Evolutionary conservation across 352 stramenopile genomes (phyloP).

Genomic region (Globisporangium orthogonon): DNA sequence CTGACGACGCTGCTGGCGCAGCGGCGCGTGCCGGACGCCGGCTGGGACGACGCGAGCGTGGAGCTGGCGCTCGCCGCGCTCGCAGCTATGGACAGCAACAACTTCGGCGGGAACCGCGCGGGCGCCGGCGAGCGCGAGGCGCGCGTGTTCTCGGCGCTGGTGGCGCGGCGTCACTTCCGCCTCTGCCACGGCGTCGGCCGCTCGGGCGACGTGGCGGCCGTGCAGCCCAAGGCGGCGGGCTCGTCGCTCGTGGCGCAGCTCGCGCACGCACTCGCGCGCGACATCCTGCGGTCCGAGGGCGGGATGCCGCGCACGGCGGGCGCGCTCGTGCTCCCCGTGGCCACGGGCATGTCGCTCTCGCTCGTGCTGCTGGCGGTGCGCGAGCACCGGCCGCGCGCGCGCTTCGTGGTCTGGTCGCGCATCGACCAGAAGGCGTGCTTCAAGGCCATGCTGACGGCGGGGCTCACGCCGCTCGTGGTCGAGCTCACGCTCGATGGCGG

Average conservation of each 20-base stretch:
- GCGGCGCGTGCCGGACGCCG: slow-evolving; percentile 74
- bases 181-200: slow-evolving; percentile 95
- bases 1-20: slow-evolving; percentile 80
- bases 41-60: slow-evolving; percentile 87
- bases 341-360: slow-evolving; percentile 96
- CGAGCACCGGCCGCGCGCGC: slow-evolving; percentile 33
- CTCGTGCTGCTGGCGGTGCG: slow-evolving; percentile 88
- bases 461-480: slow-evolving; percentile 90
- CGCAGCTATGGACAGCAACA: slow-evolving; percentile 93
- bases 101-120: slow-evolving; percentile 80
- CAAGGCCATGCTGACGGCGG: slow-evolving; percentile 94
- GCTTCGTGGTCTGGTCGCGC: slow-evolving; percentile 89
- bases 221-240: slow-evolving; percentile 98
- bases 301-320: slow-evolving; percentile 53
- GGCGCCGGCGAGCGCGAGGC: slow-evolving; percentile 97
- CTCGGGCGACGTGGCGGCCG: slow-evolving; percentile 96
- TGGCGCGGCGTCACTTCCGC: slow-evolving; percentile 89
- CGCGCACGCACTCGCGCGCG: slow-evolving; percentile 84
- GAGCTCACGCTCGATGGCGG: slow-evolving; percentile 42
- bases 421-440: slow-evolving; percentile 99
- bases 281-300: slow-evolving; percentile 84
- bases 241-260: slow-evolving; percentile 95
- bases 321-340: slow-evolving; percentile 93
- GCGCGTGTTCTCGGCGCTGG: slow-evolving; percentile 80
- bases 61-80: slow-evolving; percentile 85